Base-by-base conservation (phyloP, 805 yeast species). In the Starmera caribaea region DNA sequence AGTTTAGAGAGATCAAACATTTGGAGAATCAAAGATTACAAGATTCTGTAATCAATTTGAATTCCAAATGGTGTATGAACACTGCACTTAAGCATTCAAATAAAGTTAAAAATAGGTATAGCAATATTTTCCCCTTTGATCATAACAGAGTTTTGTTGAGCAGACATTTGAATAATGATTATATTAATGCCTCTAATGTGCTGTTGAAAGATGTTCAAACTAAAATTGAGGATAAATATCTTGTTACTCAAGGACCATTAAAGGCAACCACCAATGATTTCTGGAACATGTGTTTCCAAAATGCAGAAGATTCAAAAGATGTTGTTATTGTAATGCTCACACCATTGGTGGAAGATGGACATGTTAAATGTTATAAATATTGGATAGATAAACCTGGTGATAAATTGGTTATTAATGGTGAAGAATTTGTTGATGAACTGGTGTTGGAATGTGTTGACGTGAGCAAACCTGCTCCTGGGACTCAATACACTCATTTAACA, bases 201-300 rank as follows among this genome's bases (percentile, higher is more conserved):
- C 54, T 2, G 45, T 54, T 32, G 52, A 55, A 3, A 50, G 51
- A 3, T 46, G 41, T 6, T 57, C 53, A 32, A 45, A 41, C 16
- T 35, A 38, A 8, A 49, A 10, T 21, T 16, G n/a, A 57, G 2
- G 59, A 66, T 33, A 48, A 55, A 21, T 82, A 79, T 53, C 79
- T 83, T 28, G 84, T 87, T 0, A 66, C 82, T 2, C 94, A 83
- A 51, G 94, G 90, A 2, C 98, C 98, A 1, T 63, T 81, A n/a
- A 61, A 57, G 12, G 62, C 65, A 29, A 89, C 97, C 0, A 69
- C 75, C 45, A 76, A 76, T 3, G 95, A 92, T 56, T 90, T 92
- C 54, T 92, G 97, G 96, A 85, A 80, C 45, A 82, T 88, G 74
- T 24, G 14, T 14, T 8, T 16, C 14, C 8, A 16, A 17, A 16